phyloP scores from a whole-genome alignment of 1,284 basidiomycete genomes.

The Ustilago crameri region DNA sequence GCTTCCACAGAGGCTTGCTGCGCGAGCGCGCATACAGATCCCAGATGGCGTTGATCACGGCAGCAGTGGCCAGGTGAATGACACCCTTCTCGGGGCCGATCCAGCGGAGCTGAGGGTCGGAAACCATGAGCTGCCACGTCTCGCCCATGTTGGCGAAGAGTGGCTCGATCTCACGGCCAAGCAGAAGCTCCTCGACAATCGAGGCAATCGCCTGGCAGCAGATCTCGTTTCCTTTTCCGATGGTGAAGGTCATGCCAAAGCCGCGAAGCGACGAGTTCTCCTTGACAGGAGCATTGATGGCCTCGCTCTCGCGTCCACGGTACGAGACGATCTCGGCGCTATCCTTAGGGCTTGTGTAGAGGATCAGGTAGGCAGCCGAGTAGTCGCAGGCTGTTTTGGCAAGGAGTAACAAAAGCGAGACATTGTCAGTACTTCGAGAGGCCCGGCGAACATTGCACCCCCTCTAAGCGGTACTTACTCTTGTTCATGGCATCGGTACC shows the following conservation, averaged over 20 bases:
- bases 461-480: slow-evolving; percentile 69
- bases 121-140: slow-evolving; percentile 51
- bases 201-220: slow-evolving; percentile 70
- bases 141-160: slow-evolving; percentile 83
- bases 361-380: slow-evolving; percentile 86
- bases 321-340: slow-evolving; percentile 38
- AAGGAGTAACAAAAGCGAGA: not conserved
- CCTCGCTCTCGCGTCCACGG: slow-evolving; percentile 39
- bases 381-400: slow-evolving; percentile 77
- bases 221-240: slow-evolving; percentile 73
- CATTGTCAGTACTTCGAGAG: not conserved
- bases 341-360: slow-evolving; percentile 74
- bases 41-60: slow-evolving; percentile 76
- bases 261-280: slow-evolving; percentile 73
- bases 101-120: slow-evolving; percentile 56
- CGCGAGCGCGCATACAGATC: slow-evolving; percentile 82
- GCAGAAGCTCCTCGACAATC: slow-evolving; percentile 75
- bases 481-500: slow-evolving; percentile 93
- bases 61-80: slow-evolving; percentile 82
- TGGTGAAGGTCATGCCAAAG: slow-evolving; percentile 58
- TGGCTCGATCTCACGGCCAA: slow-evolving; percentile 84
- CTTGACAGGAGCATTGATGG: slow-evolving; percentile 50
- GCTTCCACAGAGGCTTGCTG: slow-evolving; percentile 84
- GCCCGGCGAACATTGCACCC: too few species aligned
- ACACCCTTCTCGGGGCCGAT: slow-evolving; percentile 85